Evolutionary conservation across 306 rosid species (phyloP).

Genomic region (Lathyrus aphaca): DNA sequence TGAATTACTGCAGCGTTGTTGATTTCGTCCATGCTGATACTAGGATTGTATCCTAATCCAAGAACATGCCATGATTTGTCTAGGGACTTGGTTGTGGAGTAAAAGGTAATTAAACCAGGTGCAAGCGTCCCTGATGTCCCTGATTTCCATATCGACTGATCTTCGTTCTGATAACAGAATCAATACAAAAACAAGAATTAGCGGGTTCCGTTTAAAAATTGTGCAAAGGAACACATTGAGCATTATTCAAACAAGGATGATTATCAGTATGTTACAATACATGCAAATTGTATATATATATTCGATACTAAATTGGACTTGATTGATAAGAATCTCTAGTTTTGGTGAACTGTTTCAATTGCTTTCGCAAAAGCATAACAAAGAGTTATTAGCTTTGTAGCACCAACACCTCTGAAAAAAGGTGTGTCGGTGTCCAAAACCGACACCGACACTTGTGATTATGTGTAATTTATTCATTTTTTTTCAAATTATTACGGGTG

Average conservation of each 20-base stretch:
- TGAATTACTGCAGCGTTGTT: constrained; percentile 94
- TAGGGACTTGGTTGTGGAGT: constrained; percentile 82
- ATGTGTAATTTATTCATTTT: too few relatives aligned
- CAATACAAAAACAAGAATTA: constrained; percentile 34
- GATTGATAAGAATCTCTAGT: neutral
- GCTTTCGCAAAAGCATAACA: too few relatives aligned
- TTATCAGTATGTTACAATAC: neutral
- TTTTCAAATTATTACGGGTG: too few relatives aligned
- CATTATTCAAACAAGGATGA: neutral
- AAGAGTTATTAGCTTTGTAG: too few relatives aligned
- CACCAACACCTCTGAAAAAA: too few relatives aligned
- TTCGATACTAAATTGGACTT: neutral
- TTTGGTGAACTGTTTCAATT: too few relatives aligned
- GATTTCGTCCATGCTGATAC: constrained; percentile 96
- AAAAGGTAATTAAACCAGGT: constrained; percentile 88
- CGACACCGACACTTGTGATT: too few relatives aligned
- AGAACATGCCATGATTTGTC: constrained; percentile 99
- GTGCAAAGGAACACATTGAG: constrained; percentile 32
- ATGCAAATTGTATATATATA: neutral
- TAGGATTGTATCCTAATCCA: constrained; percentile 97
- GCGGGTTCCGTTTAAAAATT: constrained; percentile 9
- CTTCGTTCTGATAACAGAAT: constrained; percentile 69
- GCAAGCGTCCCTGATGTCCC: constrained; percentile 75
- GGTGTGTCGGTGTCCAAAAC: too few relatives aligned
- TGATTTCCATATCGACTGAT: constrained; percentile 65